These are phyloP conservation scores for Metschnikowia kofuensis DNA, from an alignment of 805 yeast genomes.

Conservation along the genomic window DNA sequence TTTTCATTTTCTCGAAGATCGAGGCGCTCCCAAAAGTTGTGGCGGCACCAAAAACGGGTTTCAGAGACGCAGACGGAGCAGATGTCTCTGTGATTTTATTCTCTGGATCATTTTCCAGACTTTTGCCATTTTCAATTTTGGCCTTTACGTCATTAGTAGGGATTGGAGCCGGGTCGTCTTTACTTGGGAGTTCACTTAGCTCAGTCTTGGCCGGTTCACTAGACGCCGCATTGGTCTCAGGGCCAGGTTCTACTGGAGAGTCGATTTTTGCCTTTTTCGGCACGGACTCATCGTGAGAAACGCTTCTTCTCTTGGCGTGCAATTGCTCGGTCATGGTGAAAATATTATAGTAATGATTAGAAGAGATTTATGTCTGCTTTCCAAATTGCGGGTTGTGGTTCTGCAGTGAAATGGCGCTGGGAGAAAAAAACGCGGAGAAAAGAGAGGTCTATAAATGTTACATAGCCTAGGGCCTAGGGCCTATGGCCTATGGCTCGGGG, in stretches of 20 bases:
- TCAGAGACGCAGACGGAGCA: conserved; percentile 1
- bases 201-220: not conserved
- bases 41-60: conserved; percentile 40
- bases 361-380: no score
- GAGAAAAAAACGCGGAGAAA: no score
- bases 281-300: not conserved
- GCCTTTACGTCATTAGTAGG: not conserved
- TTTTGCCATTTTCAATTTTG: not conserved
- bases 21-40: conserved; percentile 36
- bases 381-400: no score
- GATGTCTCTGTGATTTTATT: not conserved
- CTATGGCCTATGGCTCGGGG: no score
- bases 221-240: not conserved
- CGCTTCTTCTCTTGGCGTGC: conserved; percentile 2
- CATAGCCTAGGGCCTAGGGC: no score
- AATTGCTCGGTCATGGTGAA: conserved; percentile 1
- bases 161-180: not conserved
- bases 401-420: no score
- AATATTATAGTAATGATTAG: not conserved
- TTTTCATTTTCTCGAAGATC: conserved; percentile 24
- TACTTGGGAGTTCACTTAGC: not conserved
- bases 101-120: not conserved
- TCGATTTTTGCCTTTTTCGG: conserved; percentile 1
- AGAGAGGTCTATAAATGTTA: no score
- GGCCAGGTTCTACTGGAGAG: not conserved